Evolutionary conservation across 2,329 filamentous ascomycete species (phyloP).

Genomic region (Colletotrichum godetiae): DNA sequence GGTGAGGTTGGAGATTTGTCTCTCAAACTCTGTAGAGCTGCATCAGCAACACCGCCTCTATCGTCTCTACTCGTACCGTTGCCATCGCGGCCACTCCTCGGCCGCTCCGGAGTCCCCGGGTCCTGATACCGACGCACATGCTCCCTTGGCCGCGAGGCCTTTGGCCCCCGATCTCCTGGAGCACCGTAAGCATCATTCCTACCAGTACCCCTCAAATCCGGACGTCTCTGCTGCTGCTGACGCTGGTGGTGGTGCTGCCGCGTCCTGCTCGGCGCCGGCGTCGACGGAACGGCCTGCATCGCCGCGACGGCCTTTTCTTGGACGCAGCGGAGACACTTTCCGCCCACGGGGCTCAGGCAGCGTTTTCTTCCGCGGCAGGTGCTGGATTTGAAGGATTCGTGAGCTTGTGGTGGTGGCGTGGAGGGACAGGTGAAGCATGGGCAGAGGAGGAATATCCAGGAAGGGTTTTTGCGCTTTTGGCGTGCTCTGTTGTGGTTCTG

Average conservation of each 20-base stretch:
- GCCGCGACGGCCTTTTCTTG: neutral
- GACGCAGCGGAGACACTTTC: conserved; percentile 18
- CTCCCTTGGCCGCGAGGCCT: too few relatives aligned
- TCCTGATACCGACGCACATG: neutral
- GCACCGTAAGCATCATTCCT: neutral
- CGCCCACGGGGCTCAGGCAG: neutral
- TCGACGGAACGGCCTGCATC: neutral
- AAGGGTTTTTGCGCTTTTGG: neutral
- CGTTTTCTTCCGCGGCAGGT: neutral
- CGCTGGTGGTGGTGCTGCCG: too few relatives aligned
- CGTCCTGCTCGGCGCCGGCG: neutral
- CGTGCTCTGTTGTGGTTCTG: neutral
- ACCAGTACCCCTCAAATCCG: neutral
- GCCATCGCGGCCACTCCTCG: neutral
- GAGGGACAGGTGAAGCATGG: conserved; percentile 2
- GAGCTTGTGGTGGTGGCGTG: neutral
- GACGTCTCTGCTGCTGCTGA: too few relatives aligned
- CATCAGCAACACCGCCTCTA: neutral
- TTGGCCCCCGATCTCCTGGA: neutral
- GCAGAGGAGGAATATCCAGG: conserved; percentile 12
- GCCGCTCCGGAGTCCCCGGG: neutral
- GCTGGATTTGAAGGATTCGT: too few relatives aligned
- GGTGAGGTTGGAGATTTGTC: neutral
- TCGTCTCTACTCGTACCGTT: neutral
- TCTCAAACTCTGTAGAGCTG: neutral